These are phyloP conservation scores for Aspergillus quadrilineatus DNA, from an alignment of 2,329 filamentous ascomycete genomes.

Conservation along the genomic window DNA sequence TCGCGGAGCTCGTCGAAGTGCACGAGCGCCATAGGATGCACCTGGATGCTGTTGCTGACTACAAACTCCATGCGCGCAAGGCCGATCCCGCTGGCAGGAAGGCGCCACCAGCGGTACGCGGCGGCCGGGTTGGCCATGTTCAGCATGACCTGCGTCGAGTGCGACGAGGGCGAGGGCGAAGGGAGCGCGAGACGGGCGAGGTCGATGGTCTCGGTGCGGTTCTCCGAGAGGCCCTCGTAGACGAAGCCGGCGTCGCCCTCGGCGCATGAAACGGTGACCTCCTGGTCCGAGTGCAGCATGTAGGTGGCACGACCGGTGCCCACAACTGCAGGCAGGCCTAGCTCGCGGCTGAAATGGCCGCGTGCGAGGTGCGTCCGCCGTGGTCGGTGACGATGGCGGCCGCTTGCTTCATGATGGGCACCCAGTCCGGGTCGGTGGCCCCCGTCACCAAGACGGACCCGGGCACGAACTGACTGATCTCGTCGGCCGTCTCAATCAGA, in stretches of 20 bases:
- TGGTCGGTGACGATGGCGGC: slow-evolving; percentile 39
- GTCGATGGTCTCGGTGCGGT: slow-evolving; percentile 33
- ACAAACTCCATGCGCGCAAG: slow-evolving; percentile 45
- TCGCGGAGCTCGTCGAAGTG: slow-evolving; percentile 35
- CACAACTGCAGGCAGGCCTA: slow-evolving; percentile 41
- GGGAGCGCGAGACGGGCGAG: slow-evolving; percentile 19
- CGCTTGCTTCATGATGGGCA: slow-evolving; percentile 41
- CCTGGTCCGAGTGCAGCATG: slow-evolving; percentile 37
- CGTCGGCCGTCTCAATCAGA: slow-evolving; percentile 30
- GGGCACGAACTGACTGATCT: slow-evolving; percentile 36
- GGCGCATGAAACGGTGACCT: slow-evolving; percentile 42
- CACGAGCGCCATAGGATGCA: slow-evolving; percentile 41
- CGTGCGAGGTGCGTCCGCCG: slow-evolving; percentile 36
- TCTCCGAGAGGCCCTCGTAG: slow-evolving; percentile 38
- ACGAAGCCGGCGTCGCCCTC: slow-evolving; percentile 41
- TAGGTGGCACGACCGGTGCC: slow-evolving; percentile 39
- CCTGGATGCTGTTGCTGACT: slow-evolving; percentile 38
- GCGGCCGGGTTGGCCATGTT: slow-evolving; percentile 41
- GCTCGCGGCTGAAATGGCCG: slow-evolving; percentile 44
- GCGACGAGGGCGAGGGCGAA: slow-evolving; percentile 6
- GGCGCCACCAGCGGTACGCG: slow-evolving; percentile 43
- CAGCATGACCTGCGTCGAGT: slow-evolving; percentile 38
- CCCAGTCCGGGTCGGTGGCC: slow-evolving; percentile 42
- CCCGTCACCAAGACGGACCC: slow-evolving; percentile 37
- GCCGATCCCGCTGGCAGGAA: slow-evolving; percentile 41